Evolutionary conservation across 2,329 filamentous ascomycete species (phyloP).

Genomic region (Paramyrothecium sp.): DNA sequence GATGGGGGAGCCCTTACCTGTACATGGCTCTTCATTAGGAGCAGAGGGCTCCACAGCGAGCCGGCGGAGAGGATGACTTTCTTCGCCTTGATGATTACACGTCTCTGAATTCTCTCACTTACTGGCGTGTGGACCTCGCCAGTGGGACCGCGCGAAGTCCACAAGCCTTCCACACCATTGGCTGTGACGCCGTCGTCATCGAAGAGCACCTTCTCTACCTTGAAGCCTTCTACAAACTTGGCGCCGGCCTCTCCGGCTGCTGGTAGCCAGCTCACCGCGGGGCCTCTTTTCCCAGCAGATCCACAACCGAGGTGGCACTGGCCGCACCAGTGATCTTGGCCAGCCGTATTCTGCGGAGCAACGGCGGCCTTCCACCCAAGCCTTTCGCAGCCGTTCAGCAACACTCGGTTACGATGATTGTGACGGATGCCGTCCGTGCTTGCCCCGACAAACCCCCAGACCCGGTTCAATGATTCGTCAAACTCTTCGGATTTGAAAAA

Average conservation of each 20-base stretch:
- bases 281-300: slow-evolving; percentile 74
- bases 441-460: slow-evolving; percentile 78
- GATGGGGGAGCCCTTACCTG: slow-evolving; percentile 42
- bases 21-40: slow-evolving; percentile 76
- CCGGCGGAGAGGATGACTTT: slow-evolving; percentile 79
- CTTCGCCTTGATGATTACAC: slow-evolving; percentile 73
- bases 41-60: slow-evolving; percentile 71
- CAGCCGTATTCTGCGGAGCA: slow-evolving; percentile 78
- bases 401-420: slow-evolving; percentile 66
- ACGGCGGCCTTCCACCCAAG: slow-evolving; percentile 68
- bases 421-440: slow-evolving; percentile 64
- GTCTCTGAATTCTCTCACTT: slow-evolving; percentile 49
- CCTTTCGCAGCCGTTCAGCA: slow-evolving; percentile 74
- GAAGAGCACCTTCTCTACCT: slow-evolving; percentile 70
- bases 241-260: slow-evolving; percentile 77
- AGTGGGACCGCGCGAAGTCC: slow-evolving; percentile 68
- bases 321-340: slow-evolving; percentile 72
- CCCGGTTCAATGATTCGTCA: slow-evolving; percentile 75
- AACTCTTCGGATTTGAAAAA: slow-evolving; percentile 75
- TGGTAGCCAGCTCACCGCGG: slow-evolving; percentile 73
- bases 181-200: slow-evolving; percentile 57
- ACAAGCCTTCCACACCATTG: slow-evolving; percentile 70
- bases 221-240: slow-evolving; percentile 79
- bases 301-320: slow-evolving; percentile 61
- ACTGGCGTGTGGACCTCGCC: slow-evolving; percentile 53